A percentile compares a stretch with the other conserved stretches of the same genome.
phyloP scores from a whole-genome alignment of 352 stramenopile species.

The Phytophthora pluvialis region DNA sequence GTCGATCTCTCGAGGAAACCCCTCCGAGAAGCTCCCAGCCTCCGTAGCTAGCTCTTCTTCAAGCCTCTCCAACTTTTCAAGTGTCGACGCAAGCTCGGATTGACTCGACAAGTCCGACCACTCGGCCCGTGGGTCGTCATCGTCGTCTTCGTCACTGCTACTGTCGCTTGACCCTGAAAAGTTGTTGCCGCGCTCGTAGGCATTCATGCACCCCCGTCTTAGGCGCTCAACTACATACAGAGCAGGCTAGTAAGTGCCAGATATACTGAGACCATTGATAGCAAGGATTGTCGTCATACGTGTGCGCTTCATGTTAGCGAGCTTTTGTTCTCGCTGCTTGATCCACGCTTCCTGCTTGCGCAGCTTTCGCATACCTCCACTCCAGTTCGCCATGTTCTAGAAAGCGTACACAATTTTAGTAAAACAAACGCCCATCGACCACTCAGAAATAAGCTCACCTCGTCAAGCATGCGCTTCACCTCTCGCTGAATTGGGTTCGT shows the following conservation, averaged over 20 bases:
- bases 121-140: background rate
- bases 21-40: constrained; percentile 12
- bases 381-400: constrained; percentile 55
- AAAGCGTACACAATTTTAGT: background rate
- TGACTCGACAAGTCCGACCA: constrained; percentile 35
- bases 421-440: background rate
- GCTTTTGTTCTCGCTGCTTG: constrained; percentile 51
- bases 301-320: constrained; percentile 45
- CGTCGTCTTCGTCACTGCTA: constrained; percentile 22
- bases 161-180: constrained; percentile 16
- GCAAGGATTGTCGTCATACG: constrained; percentile 7
- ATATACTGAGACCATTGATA: background rate
- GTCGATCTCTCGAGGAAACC: constrained; percentile 2
- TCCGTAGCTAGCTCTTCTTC: constrained; percentile 30
- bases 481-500: constrained; percentile 52
- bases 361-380: constrained; percentile 52
- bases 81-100: constrained; percentile 24
- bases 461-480: constrained; percentile 71
- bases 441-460: constrained; percentile 30
- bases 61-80: constrained; percentile 30
- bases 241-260: background rate
- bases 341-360: constrained; percentile 60
- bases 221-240: constrained; percentile 21
- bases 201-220: background rate
- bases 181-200: constrained; percentile 13